A percentile compares a stretch with the other conserved stretches of the same genome.
Evolutionary conservation across 192 early-diverging fungal species (phyloP).

Genomic region (Entophlyctis luteolus): DNA sequence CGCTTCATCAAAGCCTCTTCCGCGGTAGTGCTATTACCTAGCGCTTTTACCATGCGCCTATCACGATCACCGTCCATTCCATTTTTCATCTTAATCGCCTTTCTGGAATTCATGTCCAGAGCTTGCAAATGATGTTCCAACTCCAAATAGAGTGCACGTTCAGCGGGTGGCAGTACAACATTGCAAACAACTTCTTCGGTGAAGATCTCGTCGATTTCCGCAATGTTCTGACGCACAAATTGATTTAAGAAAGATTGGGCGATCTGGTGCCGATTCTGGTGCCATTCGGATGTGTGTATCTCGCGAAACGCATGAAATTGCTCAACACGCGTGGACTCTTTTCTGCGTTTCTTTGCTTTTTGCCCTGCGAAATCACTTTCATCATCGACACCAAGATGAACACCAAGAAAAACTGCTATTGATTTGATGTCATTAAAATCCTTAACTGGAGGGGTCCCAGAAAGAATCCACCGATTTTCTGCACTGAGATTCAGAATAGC

Average conservation of each 20-base stretch:
- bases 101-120: slow-evolving; percentile 43
- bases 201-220: slow-evolving; percentile 46
- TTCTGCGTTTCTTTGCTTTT: slow-evolving; percentile 18
- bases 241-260: slow-evolving; percentile 42
- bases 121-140: slow-evolving; percentile 44
- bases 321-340: slow-evolving; percentile 35
- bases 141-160: slow-evolving; percentile 44
- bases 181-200: slow-evolving; percentile 16
- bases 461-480: slow-evolving; percentile 36
- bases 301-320: slow-evolving; percentile 41
- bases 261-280: slow-evolving; percentile 35
- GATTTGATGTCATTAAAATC: slow-evolving; percentile 43
- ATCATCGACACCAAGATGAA: slow-evolving; percentile 47
- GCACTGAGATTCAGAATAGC: slow-evolving; percentile 28
- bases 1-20: slow-evolving; percentile 48
- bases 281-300: slow-evolving; percentile 38
- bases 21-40: slow-evolving; percentile 31
- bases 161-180: slow-evolving; percentile 37
- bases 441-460: slow-evolving; percentile 39
- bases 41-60: slow-evolving; percentile 26
- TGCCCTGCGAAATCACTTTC: slow-evolving; percentile 15
- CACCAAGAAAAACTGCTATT: slow-evolving; percentile 41
- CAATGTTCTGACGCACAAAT: slow-evolving; percentile 46
- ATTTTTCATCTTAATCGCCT: slow-evolving; percentile 30
- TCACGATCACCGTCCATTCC: slow-evolving; percentile 36